A percentile compares a stretch with the other conserved stretches of the same genome.
These are phyloP conservation scores for Lecanicillium sp. DNA, from an alignment of 2,329 filamentous ascomycete species.

Conservation along the genomic window DNA sequence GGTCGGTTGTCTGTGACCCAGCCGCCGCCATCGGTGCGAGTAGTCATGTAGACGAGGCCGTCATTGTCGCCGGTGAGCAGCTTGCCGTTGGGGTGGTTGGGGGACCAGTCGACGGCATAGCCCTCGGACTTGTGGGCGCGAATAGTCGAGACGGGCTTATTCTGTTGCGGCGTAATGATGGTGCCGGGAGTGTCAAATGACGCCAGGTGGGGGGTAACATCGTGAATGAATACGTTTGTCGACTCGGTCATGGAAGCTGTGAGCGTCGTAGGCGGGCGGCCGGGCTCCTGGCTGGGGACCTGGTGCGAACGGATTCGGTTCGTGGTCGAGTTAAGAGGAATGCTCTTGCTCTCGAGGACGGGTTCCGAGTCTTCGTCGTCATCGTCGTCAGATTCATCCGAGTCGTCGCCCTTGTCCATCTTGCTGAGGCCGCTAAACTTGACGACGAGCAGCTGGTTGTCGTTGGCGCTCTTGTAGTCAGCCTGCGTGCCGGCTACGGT, in stretches of 20 bases:
- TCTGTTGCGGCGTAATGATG: slow-evolving; percentile 70
- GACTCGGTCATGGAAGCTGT: slow-evolving; percentile 92
- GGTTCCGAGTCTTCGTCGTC: slow-evolving; percentile 76
- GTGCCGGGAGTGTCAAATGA: slow-evolving; percentile 87
- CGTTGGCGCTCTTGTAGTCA: slow-evolving; percentile 61
- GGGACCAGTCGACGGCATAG: slow-evolving; percentile 96
- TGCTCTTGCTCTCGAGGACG: slow-evolving; percentile 85
- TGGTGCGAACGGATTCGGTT: slow-evolving; percentile 91
- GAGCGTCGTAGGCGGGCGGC: slow-evolving; percentile 68
- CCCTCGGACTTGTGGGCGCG: slow-evolving; percentile 89
- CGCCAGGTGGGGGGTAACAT: slow-evolving; percentile 80
- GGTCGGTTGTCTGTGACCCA: slow-evolving; percentile 81
- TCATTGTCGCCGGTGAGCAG: slow-evolving; percentile 87
- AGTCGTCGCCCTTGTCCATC: slow-evolving; percentile 66
- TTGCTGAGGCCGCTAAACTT: slow-evolving; percentile 88
- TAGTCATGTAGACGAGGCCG: slow-evolving; percentile 82
- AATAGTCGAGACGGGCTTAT: slow-evolving; percentile 81
- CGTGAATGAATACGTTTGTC: slow-evolving; percentile 81
- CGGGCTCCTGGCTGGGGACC: slow-evolving; percentile 60
- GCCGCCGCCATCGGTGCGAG: slow-evolving; percentile 75
- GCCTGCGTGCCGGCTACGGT: slow-evolving; percentile 93
- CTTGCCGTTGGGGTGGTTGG: slow-evolving; percentile 65
- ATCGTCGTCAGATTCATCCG: slow-evolving; percentile 61
- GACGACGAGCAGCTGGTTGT: slow-evolving; percentile 93
- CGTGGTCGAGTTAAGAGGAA: slow-evolving; percentile 78